These are phyloP conservation scores for Oxytropis ochrocephala DNA, from an alignment of 306 rosid genomes.

Conservation along the genomic window DNA sequence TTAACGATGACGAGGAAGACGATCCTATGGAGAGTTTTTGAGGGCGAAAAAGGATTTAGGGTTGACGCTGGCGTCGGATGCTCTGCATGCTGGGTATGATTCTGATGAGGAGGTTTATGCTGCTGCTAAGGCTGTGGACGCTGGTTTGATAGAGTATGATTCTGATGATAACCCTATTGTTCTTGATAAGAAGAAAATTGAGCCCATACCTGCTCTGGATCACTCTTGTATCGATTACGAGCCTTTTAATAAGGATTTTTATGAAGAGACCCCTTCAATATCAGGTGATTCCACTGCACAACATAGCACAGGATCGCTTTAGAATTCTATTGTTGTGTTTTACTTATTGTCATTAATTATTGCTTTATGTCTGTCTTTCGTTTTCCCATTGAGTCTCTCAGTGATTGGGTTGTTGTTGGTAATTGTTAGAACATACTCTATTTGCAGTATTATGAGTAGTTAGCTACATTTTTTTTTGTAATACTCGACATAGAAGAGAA, in stretches of 20 bases:
- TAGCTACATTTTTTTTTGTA: neutral
- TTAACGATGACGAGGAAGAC: conserved; percentile 70
- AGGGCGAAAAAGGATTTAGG: conserved; percentile 87
- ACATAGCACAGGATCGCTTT: neutral
- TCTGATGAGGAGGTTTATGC: conserved; percentile 99
- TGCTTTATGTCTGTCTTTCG: neutral
- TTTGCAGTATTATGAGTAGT: neutral
- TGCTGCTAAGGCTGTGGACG: conserved; percentile 94
- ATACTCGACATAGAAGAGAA: neutral
- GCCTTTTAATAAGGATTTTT: conserved; percentile 79
- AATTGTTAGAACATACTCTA: neutral
- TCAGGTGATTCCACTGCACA: conserved; percentile 42
- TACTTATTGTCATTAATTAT: neutral
- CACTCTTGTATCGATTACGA: conserved; percentile 81
- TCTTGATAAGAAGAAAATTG: conserved; percentile 78
- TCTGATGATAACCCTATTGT: conserved; percentile 85
- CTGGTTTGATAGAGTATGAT: conserved; percentile 86
- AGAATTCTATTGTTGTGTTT: neutral
- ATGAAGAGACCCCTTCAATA: conserved; percentile 75
- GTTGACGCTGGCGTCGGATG: conserved; percentile 83
- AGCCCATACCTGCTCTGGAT: conserved; percentile 81
- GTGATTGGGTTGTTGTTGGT: neutral
- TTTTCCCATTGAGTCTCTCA: neutral
- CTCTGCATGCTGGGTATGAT: conserved; percentile 78
- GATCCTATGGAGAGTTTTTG: conserved; percentile 88